Evolutionary conservation across 257 asterid species (phyloP).

Genomic region (Ilex aquifolium): DNA sequence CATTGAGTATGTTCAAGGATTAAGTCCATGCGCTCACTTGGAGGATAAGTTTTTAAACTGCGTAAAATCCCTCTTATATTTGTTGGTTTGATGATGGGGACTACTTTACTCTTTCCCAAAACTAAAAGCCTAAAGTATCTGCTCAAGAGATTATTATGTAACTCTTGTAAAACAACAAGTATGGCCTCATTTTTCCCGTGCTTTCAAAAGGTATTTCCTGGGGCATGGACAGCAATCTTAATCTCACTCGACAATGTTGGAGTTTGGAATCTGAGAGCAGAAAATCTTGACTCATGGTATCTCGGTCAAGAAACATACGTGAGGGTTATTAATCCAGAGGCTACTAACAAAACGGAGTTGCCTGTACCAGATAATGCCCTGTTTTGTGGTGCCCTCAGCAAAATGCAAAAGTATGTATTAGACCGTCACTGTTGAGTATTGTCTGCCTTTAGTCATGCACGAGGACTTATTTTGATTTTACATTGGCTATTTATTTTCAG

Average conservation of each 20-base stretch:
- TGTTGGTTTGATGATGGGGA: neutral
- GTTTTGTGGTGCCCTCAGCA: slow-evolving; percentile 73
- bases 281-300: slow-evolving; percentile 91
- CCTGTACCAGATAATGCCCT: slow-evolving; percentile 80
- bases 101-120: neutral
- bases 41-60: neutral
- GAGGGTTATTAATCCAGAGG: slow-evolving; percentile 67
- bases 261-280: slow-evolving; percentile 90
- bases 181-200: neutral
- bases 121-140: neutral
- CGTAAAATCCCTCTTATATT: neutral
- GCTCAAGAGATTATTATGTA: neutral
- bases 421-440: neutral
- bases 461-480: neutral
- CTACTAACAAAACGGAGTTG: slow-evolving; percentile 81
- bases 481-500: slow-evolving; percentile 18
- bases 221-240: slow-evolving; percentile 88
- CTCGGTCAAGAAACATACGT: slow-evolving; percentile 94
- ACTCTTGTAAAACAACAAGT: neutral
- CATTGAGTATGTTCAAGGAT: neutral
- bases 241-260: slow-evolving; percentile 88
- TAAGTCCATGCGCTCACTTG: neutral
- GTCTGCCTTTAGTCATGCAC: neutral
- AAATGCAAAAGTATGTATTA: slow-evolving; percentile 53
- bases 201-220: slow-evolving; percentile 68